These are phyloP conservation scores for Phytophthora pini DNA, from an alignment of 352 stramenopile genomes.

Conservation along the genomic window DNA sequence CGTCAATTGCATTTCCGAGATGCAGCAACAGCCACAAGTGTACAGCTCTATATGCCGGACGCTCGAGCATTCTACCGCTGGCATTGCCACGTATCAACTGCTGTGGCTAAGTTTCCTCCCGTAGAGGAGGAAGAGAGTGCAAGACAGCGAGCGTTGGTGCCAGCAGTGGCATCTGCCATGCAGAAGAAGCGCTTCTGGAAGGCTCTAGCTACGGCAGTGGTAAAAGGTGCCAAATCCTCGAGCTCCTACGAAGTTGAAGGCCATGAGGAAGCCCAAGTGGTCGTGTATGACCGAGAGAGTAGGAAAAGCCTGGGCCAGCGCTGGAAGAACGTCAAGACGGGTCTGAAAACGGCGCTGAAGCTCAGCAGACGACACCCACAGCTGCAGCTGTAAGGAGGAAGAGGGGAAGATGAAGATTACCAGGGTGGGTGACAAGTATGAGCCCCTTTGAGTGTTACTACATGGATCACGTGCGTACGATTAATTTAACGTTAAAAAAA, in stretches of 20 bases:
- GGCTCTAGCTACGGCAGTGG: constrained; percentile 11
- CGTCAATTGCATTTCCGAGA: constrained; percentile 37
- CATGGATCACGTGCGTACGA: constrained; percentile 21
- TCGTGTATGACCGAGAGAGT: constrained; percentile 4
- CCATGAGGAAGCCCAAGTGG: constrained; percentile 8
- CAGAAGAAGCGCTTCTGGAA: constrained; percentile 37
- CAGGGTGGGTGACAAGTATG: constrained; percentile 8
- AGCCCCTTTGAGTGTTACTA: constrained; percentile 9
- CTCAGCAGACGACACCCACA: constrained; percentile 14
- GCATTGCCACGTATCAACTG: constrained; percentile 30
- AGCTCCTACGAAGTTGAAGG: constrained; percentile 2
- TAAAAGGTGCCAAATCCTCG: constrained; percentile 8
- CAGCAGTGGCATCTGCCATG: constrained; percentile 11
- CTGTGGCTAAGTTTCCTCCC: constrained; percentile 17
- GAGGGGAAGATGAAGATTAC: constrained; percentile 6
- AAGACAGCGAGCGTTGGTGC: constrained; percentile 4
- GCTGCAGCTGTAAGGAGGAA: constrained; percentile 15
- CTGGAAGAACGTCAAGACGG: constrained; percentile 27
- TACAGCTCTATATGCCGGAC: constrained; percentile 41
- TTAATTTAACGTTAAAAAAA: constrained; percentile 31
- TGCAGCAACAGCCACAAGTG: background rate
- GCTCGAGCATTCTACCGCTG: constrained; percentile 24
- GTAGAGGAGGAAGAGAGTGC: constrained; percentile 8
- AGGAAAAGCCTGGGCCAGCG: constrained; percentile 26
- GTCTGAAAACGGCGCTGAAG: constrained; percentile 21